Percentiles rank a stretch among this genome's conserved stretches.
These are phyloP conservation scores for Chaetomium sp. DNA, from an alignment of 2,329 filamentous ascomycete species.

Conservation along the genomic window DNA sequence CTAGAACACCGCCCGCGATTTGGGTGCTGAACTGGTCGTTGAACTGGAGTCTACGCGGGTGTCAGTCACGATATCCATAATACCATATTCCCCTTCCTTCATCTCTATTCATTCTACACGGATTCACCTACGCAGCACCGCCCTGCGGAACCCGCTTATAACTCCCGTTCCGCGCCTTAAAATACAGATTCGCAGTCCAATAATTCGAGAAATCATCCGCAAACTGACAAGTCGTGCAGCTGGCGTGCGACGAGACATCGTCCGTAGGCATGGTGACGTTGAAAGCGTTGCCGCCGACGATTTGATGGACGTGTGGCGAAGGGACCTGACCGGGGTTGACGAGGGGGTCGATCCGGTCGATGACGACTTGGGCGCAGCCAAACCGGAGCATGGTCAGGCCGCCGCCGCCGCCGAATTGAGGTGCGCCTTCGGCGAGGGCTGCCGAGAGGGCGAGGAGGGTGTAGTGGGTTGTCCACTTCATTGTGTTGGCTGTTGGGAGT, in stretches of 20 bases:
- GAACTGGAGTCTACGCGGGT: constrained; percentile 31
- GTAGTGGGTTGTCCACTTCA: constrained; percentile 27
- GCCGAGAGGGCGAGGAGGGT: constrained; percentile 27
- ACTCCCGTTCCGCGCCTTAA: constrained; percentile 31
- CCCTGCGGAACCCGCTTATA: constrained; percentile 36
- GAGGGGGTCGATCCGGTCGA: constrained; percentile 34
- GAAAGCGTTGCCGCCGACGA: constrained; percentile 45
- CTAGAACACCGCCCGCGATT: constrained; percentile 37
- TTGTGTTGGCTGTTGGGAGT: constrained; percentile 6
- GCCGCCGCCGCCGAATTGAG: constrained; percentile 20
- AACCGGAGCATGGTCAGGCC: constrained; percentile 23
- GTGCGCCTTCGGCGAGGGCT: constrained; percentile 25
- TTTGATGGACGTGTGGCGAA: constrained; percentile 49
- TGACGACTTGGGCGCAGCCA: constrained; percentile 44
- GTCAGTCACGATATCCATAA: too few relatives aligned
- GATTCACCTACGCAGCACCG: constrained; percentile 42
- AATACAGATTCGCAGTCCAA: constrained; percentile 33
- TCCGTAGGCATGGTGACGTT: constrained; percentile 36
- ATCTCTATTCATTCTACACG: not conserved
- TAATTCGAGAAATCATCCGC: constrained; percentile 33
- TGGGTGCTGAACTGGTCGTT: constrained; percentile 37
- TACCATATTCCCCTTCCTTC: too few relatives aligned
- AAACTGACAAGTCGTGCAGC: constrained; percentile 37
- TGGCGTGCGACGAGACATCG: constrained; percentile 31
- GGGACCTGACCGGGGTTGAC: constrained; percentile 40